Evolutionary conservation across 129 eudicot species (phyloP), one percentile per base, ranked within the genome.

Genomic region (Logfia minima): DNA sequence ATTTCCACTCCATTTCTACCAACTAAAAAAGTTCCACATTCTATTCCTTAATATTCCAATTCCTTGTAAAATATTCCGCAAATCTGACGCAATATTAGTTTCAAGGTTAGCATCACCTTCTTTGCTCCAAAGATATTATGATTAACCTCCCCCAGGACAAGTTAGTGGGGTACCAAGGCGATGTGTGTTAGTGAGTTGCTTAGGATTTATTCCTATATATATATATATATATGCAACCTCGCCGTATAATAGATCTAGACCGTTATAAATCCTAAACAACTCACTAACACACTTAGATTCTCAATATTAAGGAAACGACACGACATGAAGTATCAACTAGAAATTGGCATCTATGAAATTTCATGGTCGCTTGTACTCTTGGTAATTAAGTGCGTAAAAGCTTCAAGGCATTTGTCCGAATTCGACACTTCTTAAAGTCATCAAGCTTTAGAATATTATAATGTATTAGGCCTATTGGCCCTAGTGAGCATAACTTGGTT

Each of bases 371-470:
- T 69, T 51, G 35, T 37, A 63, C 62, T 63, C 28, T 43, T 39
- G 24, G 55, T 6, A 26, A 4, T 26, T 19, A 16, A 75, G 24
- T 41, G 60, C 26, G 70, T 43, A 41, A 63, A 75, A 75, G 61
- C 14, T 31, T 75, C 18, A 10, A 2, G 31, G 80, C 51, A 66
- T 76, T 51, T 76, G 23, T 66, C 66, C 74, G 18, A 28, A 51
- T 66, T 24, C 14, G 35, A 66, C 62, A 21, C 29, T 51, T 76
- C 43, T 10, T 76, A 65, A 76, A 66, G 80, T 31, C 8, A 63
- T 22, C 51, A 75, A 75, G 51, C 79, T 75, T 75, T 75, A 63
- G 34, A 18, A 48, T 75, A 62, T 18, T 8, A 21, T 19, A 43
- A 63, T 64, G 63, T 41, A 58, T 60, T 35, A 7, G 41, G 41